Evolutionary conservation across 495 filamentous ascomycete genomes (phyloP), one percentile per base, ranked within the genome.

Genomic region (Neurospora tetrasperma): DNA sequence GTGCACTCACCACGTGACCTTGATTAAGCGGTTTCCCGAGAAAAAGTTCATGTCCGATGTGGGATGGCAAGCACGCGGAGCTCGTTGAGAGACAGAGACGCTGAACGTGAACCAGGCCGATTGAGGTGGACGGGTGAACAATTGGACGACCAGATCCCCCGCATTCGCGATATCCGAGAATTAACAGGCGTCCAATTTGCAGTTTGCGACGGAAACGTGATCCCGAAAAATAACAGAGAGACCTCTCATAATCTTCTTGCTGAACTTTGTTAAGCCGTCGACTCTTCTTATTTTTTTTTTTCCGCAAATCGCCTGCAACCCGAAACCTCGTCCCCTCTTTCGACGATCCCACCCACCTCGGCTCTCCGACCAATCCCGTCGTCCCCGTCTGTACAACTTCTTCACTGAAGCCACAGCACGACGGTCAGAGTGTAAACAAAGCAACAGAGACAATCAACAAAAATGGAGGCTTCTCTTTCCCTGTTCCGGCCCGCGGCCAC

Each of bases 381-480:
- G 14, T 66, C 54, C 27, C 54, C 54, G 54, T 66, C 54, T 18
- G 54, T 35, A 35, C 54, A 66, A 66, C 54, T 66, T 66, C 54
- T 66, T 66, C 54, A 35, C 54, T 66, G 54, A 66, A 66, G 54
- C 27, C 54, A 66, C 54, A 66, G 5, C 48, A 59, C 54, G 27
- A 66, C 54, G 54, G 27, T 18, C 54, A 40, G 10, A 39, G 35
- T 40, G 14, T 44, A 40, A 11, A 31, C 42, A 40, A 40, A 41
- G 31, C 42, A 40, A 70, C 40, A 73, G 27, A 70, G 5, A 38
- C 41, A 54, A 46, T 8, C 43, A 46, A 3, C 43, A 46, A 42
- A 42, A 42, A 77, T 77, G 75, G 75, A 77, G 70, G 75, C 62
- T 59, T 72, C 72, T 66, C 59, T 72, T 68, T 44, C 54, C 42